Conservation (phyloP, 345 rosid genomes). For the Mangifera indica region DNA sequence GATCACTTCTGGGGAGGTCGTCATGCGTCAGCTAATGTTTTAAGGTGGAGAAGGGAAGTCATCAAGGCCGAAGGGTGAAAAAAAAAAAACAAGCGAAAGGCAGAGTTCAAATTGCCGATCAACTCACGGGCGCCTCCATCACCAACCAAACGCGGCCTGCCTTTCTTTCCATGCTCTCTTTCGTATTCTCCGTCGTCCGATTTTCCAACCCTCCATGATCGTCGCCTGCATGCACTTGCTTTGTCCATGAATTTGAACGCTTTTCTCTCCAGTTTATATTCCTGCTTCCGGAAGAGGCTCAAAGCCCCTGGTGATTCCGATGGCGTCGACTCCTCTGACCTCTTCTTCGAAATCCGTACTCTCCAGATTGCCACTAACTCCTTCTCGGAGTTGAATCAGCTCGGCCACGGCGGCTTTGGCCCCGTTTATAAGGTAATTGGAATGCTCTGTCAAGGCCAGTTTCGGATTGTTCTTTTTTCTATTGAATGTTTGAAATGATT, state of each 20-base stretch:
- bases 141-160: too few species aligned
- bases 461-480: neutral
- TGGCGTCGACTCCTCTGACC: conserved; percentile 34
- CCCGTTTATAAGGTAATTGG: conserved; percentile 72
- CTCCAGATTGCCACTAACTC: conserved; percentile 71
- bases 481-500: too few species aligned
- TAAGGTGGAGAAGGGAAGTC: too few species aligned
- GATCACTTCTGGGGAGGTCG: too few species aligned
- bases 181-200: conserved; percentile 6
- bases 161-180: too few species aligned
- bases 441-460: neutral
- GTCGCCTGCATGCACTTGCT: neutral
- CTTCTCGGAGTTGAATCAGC: conserved; percentile 72
- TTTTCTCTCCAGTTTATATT: conserved; percentile 20
- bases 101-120: too few species aligned
- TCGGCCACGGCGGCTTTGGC: conserved; percentile 93
- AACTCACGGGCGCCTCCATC: too few species aligned
- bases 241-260: conserved; percentile 32
- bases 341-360: conserved; percentile 58
- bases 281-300: conserved; percentile 28
- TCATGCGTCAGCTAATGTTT: too few species aligned
- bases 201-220: neutral
- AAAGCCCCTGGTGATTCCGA: conserved; percentile 21
- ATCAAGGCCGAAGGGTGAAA: too few species aligned
- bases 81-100: too few species aligned